Conservation (phyloP, 2,329 filamentous ascomycete genomes). For the Trichoderma sp. region DNA sequence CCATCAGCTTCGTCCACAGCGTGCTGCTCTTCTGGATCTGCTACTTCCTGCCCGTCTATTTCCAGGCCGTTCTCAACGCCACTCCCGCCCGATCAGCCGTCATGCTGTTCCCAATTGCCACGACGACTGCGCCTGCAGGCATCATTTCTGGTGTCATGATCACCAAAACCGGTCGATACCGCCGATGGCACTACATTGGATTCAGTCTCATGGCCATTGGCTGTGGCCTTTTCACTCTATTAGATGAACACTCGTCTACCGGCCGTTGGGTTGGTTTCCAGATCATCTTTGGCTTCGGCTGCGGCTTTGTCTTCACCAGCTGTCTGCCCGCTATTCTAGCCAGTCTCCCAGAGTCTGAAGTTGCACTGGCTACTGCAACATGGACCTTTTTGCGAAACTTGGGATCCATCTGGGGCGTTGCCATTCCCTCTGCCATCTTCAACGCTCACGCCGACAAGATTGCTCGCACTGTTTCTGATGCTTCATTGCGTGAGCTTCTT, state of each 20-base stretch:
- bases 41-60: neutral
- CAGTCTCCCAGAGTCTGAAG: neutral
- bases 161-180: neutral
- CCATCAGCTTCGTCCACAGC: neutral
- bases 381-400: neutral
- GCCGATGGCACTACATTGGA: neutral
- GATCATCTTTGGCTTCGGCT: neutral
- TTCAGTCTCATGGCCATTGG: neutral
- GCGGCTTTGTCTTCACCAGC: neutral
- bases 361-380: neutral
- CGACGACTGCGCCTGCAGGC: neutral
- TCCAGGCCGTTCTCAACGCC: neutral
- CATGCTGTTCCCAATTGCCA: neutral
- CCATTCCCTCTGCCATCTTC: slow-evolving; percentile 1
- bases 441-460: neutral
- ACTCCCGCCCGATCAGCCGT: neutral
- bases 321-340: neutral
- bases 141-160: neutral
- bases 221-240: neutral
- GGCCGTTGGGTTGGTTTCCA: neutral
- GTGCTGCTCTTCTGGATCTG: neutral
- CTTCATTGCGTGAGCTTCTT: neutral
- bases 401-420: neutral
- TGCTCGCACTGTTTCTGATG: neutral
- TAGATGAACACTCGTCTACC: neutral